These are phyloP conservation scores for Draba incana DNA, from an alignment of 345 rosid genomes.

Conservation along the genomic window DNA sequence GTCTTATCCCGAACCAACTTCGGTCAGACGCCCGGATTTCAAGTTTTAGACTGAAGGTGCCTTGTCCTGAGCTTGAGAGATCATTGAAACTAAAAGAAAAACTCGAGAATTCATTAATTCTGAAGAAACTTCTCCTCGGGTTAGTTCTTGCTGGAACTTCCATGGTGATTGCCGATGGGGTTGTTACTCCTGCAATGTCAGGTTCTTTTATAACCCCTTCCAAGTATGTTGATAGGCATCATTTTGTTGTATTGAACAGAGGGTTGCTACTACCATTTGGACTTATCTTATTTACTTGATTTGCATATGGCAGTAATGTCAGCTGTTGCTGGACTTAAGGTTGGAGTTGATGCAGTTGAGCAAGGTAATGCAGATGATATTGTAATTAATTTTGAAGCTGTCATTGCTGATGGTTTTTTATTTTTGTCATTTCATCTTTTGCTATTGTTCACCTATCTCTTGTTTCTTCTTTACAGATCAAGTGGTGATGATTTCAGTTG, in stretches of 20 bases:
- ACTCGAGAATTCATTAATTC: constrained; percentile 73
- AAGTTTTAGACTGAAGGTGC: constrained; percentile 95
- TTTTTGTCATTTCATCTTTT: constrained; percentile 19
- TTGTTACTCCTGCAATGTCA: constrained; percentile 98
- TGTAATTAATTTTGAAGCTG: constrained; percentile 16
- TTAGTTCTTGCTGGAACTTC: constrained; percentile 97
- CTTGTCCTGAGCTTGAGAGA: constrained; percentile 97
- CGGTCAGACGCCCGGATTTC: constrained; percentile 96
- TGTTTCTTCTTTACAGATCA: constrained; percentile 66
- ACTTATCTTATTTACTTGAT: constrained; percentile 21
- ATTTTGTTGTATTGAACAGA: constrained; percentile 2
- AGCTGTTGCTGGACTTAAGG: constrained; percentile 96
- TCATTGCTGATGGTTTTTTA: background rate
- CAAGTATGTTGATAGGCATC: constrained; percentile 31
- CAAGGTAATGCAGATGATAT: constrained; percentile 57
- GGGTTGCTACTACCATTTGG: constrained; percentile 16
- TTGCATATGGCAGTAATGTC: constrained; percentile 75
- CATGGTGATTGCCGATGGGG: constrained; percentile 98
- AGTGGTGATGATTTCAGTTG: constrained; percentile 92
- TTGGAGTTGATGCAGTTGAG: constrained; percentile 70
- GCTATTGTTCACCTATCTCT: constrained; percentile 34
- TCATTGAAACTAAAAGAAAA: constrained; percentile 92
- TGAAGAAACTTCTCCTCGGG: constrained; percentile 81
- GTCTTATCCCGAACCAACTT: constrained; percentile 96
- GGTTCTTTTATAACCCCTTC: constrained; percentile 51